A percentile compares a stretch with the other conserved stretches of the same genome.
Evolutionary conservation across 2,329 filamentous ascomycete species (phyloP).

Genomic region (Metarhizium rileyi): DNA sequence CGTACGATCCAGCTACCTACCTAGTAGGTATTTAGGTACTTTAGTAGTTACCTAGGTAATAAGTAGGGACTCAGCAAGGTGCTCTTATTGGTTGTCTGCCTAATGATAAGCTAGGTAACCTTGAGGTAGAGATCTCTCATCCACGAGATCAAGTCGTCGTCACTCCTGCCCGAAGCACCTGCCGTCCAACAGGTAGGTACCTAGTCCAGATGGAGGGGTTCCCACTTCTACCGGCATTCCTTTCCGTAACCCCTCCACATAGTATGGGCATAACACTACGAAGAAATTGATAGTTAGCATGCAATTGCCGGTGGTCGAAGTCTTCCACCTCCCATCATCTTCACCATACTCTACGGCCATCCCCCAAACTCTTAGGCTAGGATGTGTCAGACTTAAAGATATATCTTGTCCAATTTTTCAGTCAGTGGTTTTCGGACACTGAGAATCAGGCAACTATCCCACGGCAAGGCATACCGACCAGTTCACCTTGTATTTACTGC

Average conservation of each 20-base stretch:
- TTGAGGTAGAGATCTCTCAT: too few relatives aligned
- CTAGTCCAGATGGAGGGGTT: neutral
- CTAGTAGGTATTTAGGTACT: too few relatives aligned
- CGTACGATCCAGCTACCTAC: too few relatives aligned
- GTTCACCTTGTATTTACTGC: conserved; percentile 58
- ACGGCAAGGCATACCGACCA: conserved; percentile 19
- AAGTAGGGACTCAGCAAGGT: too few relatives aligned
- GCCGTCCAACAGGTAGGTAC: neutral
- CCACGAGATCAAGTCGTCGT: neutral
- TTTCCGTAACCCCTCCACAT: neutral
- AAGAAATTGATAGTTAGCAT: conserved; percentile 11
- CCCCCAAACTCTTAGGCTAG: conserved; percentile 67
- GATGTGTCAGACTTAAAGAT: conserved; percentile 33
- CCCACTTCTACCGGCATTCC: neutral
- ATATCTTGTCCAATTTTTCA: neutral
- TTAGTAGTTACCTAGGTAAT: too few relatives aligned
- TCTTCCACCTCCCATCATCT: conserved; percentile 68
- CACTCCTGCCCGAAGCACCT: neutral
- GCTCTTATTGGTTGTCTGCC: neutral
- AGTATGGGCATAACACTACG: neutral
- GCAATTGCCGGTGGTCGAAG: conserved; percentile 46
- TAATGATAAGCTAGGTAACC: neutral
- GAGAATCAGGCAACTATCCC: conserved; percentile 29
- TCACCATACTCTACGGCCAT: conserved; percentile 77
- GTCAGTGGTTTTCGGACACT: conserved; percentile 33